These are phyloP conservation scores for Leptographium galeiforme DNA, from an alignment of 2,329 filamentous ascomycete species.

Conservation along the genomic window DNA sequence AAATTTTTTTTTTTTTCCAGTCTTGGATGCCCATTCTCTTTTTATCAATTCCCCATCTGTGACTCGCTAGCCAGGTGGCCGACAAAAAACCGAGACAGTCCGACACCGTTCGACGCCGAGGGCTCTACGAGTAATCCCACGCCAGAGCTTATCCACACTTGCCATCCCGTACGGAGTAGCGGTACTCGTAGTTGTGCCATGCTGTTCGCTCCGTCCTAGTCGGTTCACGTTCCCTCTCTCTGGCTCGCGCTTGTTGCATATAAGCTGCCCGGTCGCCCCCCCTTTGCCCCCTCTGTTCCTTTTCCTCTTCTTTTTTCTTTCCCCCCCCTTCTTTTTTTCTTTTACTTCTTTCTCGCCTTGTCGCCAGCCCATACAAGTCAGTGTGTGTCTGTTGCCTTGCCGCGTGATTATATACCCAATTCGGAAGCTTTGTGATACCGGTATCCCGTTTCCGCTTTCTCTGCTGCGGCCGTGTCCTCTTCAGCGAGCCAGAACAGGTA, in stretches of 20 bases:
- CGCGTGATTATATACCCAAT: conserved; percentile 13
- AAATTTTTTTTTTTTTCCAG: not conserved
- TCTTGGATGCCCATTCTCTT: not conserved
- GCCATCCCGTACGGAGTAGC: not conserved
- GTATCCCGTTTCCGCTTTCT: not conserved
- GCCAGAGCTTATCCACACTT: conserved; percentile 1
- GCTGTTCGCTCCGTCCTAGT: conserved; percentile 1
- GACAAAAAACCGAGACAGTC: conserved; percentile 5
- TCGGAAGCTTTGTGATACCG: conserved; percentile 10
- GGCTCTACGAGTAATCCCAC: conserved; percentile 4
- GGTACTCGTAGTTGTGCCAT: not conserved
- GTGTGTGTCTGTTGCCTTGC: conserved; percentile 12
- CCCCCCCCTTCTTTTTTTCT: not conserved
- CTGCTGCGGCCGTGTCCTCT: not conserved
- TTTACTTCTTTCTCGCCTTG: conserved; percentile 9
- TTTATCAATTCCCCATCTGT: conserved; percentile 13
- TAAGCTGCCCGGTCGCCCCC: conserved; percentile 6
- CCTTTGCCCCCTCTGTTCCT: conserved; percentile 1
- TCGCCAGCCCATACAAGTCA: conserved; percentile 11
- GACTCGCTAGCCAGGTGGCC: conserved; percentile 8
- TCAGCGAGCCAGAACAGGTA: not conserved
- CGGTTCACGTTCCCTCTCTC: not conserved
- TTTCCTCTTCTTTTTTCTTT: conserved; percentile 1
- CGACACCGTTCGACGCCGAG: conserved; percentile 10
- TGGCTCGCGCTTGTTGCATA: conserved; percentile 2